Evolutionary conservation across 2,329 filamentous ascomycete genomes (phyloP).

Genomic region (Exophiala viscosa): DNA sequence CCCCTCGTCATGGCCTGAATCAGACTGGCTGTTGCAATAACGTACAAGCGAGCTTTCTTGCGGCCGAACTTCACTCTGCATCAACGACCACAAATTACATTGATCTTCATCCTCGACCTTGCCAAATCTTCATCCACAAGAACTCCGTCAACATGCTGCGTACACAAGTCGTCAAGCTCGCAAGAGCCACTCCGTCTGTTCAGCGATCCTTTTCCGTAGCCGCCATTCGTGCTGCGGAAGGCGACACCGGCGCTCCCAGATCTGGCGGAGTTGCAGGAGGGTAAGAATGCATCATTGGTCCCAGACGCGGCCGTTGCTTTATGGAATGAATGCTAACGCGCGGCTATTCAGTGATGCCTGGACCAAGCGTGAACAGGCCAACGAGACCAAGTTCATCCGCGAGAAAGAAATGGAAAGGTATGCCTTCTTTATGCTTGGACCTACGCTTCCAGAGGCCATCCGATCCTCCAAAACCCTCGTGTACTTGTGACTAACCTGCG

Average conservation of each 20-base stretch:
- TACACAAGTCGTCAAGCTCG: slow-evolving; percentile 57
- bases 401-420: slow-evolving; percentile 85
- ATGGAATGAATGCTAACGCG: neutral
- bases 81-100: neutral
- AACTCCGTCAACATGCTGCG: slow-evolving; percentile 61
- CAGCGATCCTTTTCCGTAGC: slow-evolving; percentile 61
- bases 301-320: too few relatives aligned
- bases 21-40: neutral
- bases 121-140: slow-evolving; percentile 13
- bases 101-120: neutral
- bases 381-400: slow-evolving; percentile 79
- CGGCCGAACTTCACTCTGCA: slow-evolving; percentile 10
- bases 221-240: slow-evolving; percentile 61
- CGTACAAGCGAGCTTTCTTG: slow-evolving; percentile 16
- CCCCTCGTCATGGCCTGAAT: neutral
- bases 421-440: slow-evolving; percentile 7
- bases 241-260: slow-evolving; percentile 60
- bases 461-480: too few relatives aligned
- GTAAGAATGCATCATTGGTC: slow-evolving; percentile 33
- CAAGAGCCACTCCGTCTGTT: slow-evolving; percentile 50
- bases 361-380: slow-evolving; percentile 83
- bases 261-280: slow-evolving; percentile 34
- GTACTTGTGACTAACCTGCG: neutral
- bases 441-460: too few relatives aligned
- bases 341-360: slow-evolving; percentile 70